Evolutionary conservation across 2,329 filamentous ascomycete species (phyloP), one percentile per base, ranked within the genome.

Genomic region (Hypoxylon sp.): DNA sequence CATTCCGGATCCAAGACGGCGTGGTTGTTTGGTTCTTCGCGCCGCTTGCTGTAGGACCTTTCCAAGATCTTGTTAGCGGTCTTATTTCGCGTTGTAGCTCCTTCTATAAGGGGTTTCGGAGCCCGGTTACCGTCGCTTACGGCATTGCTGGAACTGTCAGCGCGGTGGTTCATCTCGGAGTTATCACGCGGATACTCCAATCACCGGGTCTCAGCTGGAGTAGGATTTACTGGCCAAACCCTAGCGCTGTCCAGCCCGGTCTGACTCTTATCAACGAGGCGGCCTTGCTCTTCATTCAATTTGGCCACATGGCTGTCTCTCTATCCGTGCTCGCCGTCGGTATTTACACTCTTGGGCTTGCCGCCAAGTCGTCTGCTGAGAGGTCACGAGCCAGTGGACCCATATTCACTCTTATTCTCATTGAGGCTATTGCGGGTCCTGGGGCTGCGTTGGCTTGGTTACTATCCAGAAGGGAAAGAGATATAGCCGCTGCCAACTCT

Each of bases 371-470:
- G 13, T 8, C 7, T 1, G 17, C n/a, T 3, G 51, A 51, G 6
- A 53, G 25, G 27, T 30, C 20, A 8, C 11, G 27, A 13, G 20
- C 55, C 3, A 40, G 48, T 11, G 8, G 7, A 31, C 44, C 44
- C 2, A 1, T 65, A 2, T 14, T 62, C 6, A 51, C 10, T 8
- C 40, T 65, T 40, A 14, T 33, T 6, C 25, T 27, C 11, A 22
- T 65, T 17, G 44, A 42, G 22, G 40, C 25, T 1, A 46, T 69
- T 37, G 53, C 48, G 14, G 66, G 61, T 3, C 66, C 66, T 4
- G 66, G 66, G 3, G 62, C 58, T 48, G 62, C 46, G 8, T 33
- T 69, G 25, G 66, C 61, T 44, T 69, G 57, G 66, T 27, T 66
- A 22, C 49, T 69, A 11, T 65, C 31, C 20, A 51, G 25, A 14